Base-by-base conservation (phyloP, 495 filamentous ascomycete genomes). In the Saxophila tyrrhenica region DNA sequence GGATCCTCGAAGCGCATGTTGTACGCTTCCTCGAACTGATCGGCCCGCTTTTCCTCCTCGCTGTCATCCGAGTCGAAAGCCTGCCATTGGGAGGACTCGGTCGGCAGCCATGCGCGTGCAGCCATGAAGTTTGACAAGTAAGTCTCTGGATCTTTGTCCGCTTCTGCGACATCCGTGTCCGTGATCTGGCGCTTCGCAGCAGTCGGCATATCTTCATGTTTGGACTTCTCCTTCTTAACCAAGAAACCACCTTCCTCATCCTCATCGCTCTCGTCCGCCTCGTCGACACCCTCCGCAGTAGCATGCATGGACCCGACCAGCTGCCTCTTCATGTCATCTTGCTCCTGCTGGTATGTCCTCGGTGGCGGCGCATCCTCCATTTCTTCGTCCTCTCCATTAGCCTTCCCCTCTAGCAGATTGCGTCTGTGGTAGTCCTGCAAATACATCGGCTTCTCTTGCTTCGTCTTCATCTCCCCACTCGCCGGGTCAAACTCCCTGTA, bases 1-100 rank as follows among this genome's bases (percentile, higher is more conserved):
- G 92, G 89, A 61, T 98, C 85, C 63, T 98, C 92, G 62, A 98
- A 98, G 22, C 92, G 85, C 68, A 95, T 73, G 68, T 98, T 98
- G 72, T 94, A 98, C n/a, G 89, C 90, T 51, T 84, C 77, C 66
- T 98, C 92, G 59, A 89, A 89, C 24, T 79, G 78, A 23, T 98
- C 92, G 32, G 91, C 90, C 23, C 81, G 77, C 15, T 80, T 74
- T 47, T 89, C 84, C 25, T 89, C 85, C 49, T 91, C 86, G 20
- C 85, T 86, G 51, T 96, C 92, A 59, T 98, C 92, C 0, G 88
- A 94, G 54, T 96, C 89, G 50, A 98, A 84, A 8, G 89, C 84
- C 48, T 85, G 72, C 60, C 82, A 85, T 10, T 70, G 69, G 23
- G 78, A 73, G 21, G 65, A 71, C 17, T 67, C 77, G 10, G 78